phyloP scores from a whole-genome alignment of 768 basidiomycete species.

The Lanmaoa rubissima region DNA sequence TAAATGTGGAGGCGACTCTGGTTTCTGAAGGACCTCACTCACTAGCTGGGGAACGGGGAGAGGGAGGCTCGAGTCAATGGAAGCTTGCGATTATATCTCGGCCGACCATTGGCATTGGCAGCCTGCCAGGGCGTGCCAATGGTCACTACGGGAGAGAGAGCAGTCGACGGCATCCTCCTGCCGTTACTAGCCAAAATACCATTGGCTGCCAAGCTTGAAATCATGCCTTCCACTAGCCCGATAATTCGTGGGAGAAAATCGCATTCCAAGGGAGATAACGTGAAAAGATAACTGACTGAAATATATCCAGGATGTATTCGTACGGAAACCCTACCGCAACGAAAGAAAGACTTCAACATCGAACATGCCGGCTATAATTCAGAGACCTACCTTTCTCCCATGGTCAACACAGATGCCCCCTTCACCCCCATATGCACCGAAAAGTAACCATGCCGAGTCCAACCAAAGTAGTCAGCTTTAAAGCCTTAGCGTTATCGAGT shows the following conservation, averaged over 20 bases:
- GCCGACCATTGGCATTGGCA: constrained; percentile 5
- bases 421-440: neutral
- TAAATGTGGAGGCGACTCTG: neutral
- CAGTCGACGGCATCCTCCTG: neutral
- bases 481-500: neutral
- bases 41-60: neutral
- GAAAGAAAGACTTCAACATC: neutral
- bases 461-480: neutral
- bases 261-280: neutral
- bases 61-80: neutral
- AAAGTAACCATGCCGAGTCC: neutral
- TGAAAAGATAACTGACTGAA: neutral
- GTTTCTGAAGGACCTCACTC: neutral
- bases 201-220: constrained; percentile 2
- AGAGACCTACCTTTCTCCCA: constrained; percentile 1
- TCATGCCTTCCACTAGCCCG: neutral
- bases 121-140: constrained; percentile 8
- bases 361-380: neutral
- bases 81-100: neutral
- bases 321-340: neutral
- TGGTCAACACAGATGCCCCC: neutral
- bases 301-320: neutral
- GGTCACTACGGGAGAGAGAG: neutral
- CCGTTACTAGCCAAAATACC: neutral
- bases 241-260: constrained; percentile 11